Conservation (phyloP, 345 rosid genomes). For the Mangifera indica region DNA sequence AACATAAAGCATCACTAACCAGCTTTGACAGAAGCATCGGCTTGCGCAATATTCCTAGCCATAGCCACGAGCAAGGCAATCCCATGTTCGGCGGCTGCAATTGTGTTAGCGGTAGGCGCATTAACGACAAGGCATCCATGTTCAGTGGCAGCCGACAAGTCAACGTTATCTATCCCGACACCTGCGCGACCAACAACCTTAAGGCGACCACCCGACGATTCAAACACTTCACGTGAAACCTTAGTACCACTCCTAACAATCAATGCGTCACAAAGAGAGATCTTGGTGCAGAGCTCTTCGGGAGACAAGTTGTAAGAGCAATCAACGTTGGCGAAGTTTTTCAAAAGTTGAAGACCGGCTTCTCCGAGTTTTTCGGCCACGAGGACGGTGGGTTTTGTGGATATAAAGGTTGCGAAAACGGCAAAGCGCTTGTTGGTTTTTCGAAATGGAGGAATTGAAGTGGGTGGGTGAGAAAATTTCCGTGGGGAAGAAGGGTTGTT, state of each 20-base stretch:
- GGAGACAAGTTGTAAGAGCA: slow-evolving; percentile 39
- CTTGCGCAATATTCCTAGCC: slow-evolving; percentile 47
- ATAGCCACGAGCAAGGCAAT: slow-evolving; percentile 39
- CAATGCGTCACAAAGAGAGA: slow-evolving; percentile 42
- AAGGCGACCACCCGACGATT: slow-evolving; percentile 38
- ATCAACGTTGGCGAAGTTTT: slow-evolving; percentile 40
- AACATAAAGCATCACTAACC: slow-evolving; percentile 22
- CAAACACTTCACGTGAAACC: slow-evolving; percentile 45
- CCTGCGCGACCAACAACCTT: slow-evolving; percentile 51
- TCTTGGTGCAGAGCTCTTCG: slow-evolving; percentile 40
- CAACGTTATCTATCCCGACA: slow-evolving; percentile 51
- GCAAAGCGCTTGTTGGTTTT: slow-evolving; percentile 9
- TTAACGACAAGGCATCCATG: slow-evolving; percentile 49
- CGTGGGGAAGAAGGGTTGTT: slow-evolving; percentile 5
- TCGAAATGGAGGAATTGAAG: slow-evolving; percentile 2
- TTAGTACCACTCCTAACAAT: slow-evolving; percentile 45
- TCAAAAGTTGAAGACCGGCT: slow-evolving; percentile 36
- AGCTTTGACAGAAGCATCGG: slow-evolving; percentile 49
- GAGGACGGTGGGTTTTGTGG: slow-evolving; percentile 28
- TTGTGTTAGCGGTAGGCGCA: slow-evolving; percentile 47
- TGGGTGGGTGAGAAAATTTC: slow-evolving; percentile 12
- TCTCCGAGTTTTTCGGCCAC: slow-evolving; percentile 44
- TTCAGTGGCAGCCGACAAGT: slow-evolving; percentile 46
- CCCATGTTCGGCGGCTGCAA: slow-evolving; percentile 53
- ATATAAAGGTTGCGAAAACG: slow-evolving; percentile 19